Evolutionary conservation across 495 filamentous ascomycete genomes (phyloP).

Genomic region (Achaetomiella virescens): DNA sequence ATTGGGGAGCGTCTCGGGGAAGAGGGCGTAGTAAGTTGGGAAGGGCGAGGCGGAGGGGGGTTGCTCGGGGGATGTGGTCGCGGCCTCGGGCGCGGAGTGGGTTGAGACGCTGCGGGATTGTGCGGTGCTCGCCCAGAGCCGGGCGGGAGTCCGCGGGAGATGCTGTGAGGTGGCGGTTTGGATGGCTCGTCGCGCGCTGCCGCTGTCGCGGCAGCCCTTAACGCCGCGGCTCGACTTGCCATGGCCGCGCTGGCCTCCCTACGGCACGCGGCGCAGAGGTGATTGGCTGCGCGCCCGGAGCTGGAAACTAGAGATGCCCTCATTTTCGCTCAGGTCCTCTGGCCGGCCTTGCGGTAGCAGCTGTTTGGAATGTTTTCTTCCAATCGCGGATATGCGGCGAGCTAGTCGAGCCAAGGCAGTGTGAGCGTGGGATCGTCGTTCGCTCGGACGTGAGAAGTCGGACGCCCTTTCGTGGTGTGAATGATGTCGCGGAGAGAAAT

Average conservation of each 20-base stretch:
- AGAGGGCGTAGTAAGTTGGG: conserved; percentile 71
- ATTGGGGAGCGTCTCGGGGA: conserved; percentile 69
- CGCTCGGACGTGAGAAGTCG: neutral
- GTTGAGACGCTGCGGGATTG: conserved; percentile 1
- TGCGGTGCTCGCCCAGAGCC: conserved; percentile 2
- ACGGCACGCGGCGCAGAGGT: conserved; percentile 24
- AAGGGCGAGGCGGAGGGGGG: conserved; percentile 1
- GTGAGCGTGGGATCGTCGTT: neutral
- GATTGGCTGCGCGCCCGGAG: conserved; percentile 15
- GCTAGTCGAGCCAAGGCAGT: neutral
- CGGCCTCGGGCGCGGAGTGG: neutral
- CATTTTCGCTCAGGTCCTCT: conserved; percentile 9
- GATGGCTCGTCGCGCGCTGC: neutral
- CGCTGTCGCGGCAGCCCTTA: conserved; percentile 4
- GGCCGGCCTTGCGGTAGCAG: too few species aligned
- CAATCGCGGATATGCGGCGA: neutral
- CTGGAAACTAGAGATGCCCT: conserved; percentile 14
- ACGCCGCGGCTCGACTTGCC: neutral
- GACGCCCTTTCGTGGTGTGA: neutral
- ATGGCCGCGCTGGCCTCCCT: conserved; percentile 7
- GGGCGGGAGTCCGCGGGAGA: neutral
- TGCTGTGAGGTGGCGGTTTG: neutral
- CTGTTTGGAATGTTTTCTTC: neutral
- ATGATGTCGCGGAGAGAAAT: neutral
- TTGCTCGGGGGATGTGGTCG: neutral